Evolutionary conservation across 169 alveolate genomes (phyloP).

Genomic region (Plasmodium sp.): DNA sequence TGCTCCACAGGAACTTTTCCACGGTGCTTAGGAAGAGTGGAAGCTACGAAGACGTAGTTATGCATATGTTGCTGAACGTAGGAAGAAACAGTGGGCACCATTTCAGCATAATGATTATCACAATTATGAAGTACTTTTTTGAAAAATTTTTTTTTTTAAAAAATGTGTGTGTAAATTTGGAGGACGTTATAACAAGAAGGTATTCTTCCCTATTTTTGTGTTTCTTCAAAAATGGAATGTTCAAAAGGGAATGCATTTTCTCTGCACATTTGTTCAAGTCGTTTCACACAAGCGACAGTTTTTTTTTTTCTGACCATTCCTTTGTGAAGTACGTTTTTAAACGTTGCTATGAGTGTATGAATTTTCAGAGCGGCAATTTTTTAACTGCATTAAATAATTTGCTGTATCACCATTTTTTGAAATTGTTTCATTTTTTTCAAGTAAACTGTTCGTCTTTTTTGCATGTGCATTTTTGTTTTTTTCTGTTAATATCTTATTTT

Average conservation of each 20-base stretch:
- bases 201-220: conserved; percentile 20
- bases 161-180: neutral
- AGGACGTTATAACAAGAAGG: neutral
- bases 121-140: conserved; percentile 21
- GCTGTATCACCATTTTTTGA: conserved; percentile 36
- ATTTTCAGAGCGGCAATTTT: conserved; percentile 10
- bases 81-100: neutral
- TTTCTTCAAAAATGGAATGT: conserved; percentile 30
- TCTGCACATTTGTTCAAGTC: conserved; percentile 6
- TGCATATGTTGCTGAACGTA: conserved; percentile 3
- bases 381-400: conserved; percentile 43
- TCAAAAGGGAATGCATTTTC: conserved; percentile 14
- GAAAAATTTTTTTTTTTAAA: conserved; percentile 34
- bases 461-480: conserved; percentile 19
- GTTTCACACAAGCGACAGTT: conserved; percentile 15
- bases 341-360: conserved; percentile 18
- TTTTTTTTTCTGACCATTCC: conserved; percentile 2
- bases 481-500: conserved; percentile 63
- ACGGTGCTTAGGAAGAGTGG: neutral
- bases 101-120: conserved; percentile 10
- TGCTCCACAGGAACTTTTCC: neutral
- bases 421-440: conserved; percentile 15
- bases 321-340: conserved; percentile 23
- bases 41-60: neutral
- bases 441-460: neutral